Evolutionary conservation across 2,329 filamentous ascomycete species (phyloP), one percentile per base, ranked within the genome.

Genomic region (Aspergillus novofumigatus): DNA sequence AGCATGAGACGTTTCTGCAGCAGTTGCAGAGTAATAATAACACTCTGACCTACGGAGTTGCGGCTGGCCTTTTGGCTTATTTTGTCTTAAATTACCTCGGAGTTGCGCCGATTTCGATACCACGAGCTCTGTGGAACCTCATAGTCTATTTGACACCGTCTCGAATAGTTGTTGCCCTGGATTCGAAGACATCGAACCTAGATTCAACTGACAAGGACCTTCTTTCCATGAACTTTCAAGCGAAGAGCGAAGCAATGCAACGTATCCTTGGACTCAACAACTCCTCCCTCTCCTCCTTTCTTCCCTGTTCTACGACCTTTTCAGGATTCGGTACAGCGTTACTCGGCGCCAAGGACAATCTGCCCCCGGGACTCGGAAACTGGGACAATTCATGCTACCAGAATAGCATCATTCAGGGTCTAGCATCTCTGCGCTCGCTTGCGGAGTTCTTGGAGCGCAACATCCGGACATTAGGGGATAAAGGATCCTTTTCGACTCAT

Each of bases 351-450:
- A 69, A 67, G 41, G 71, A 74, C 35, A 65, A 64, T 5, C 60
- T 69, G 29, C 78, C 78, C 3, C 73, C 79, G 4, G 94, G 94
- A 0, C 77, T 97, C 53, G 91, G 91, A 9, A 99, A 99, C 72
- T 88, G 87, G 77, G 91, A 96, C 77, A 96, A 97, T 71, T 96
- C 92, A 1, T 97, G 94, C 78, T 99, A 96, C 72, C 94, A 97
- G 74, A 99, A 99, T 74, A 97, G 92, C 70, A 88, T 97, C 21
- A 85, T 99, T 10, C 92, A 96, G 72, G 87, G 88, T 6, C 78
- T 97, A 45, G 87, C 92, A 1, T 88, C 92, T 3, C 79, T 97
- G 29, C 81, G 83, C 20, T 83, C 87, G 4, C 78, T 97, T 29
- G 82, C 83, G 26, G 77, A 77, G 2, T 94, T 91, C 67, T 81